Evolutionary conservation across 805 yeast species (phyloP).

Genomic region (Kazachstania kunashirensis): DNA sequence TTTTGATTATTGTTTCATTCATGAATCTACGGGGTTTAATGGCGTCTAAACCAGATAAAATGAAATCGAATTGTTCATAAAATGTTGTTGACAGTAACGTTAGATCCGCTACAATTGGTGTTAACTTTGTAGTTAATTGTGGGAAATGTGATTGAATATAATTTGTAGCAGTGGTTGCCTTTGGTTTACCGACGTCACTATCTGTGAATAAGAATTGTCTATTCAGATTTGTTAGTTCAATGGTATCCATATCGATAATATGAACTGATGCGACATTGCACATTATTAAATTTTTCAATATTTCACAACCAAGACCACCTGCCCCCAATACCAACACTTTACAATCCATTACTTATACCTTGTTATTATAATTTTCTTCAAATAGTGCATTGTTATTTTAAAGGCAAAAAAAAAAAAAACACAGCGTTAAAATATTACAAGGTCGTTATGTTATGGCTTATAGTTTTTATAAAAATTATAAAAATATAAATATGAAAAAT

Average conservation of each 20-base stretch:
- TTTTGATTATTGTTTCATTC: constrained; percentile 53
- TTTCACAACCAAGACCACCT: constrained; percentile 92
- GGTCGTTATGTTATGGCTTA: not conserved
- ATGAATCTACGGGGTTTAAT: constrained; percentile 90
- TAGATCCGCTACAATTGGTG: constrained; percentile 55
- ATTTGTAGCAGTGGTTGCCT: constrained; percentile 67
- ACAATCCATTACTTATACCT: constrained; percentile 17
- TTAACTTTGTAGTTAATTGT: constrained; percentile 25
- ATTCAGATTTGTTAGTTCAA: constrained; percentile 82
- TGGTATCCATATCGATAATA: constrained; percentile 85
- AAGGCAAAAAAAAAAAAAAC: too few species aligned
- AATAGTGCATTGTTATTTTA: too few species aligned
- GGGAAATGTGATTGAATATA: constrained; percentile 32
- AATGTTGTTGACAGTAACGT: constrained; percentile 54
- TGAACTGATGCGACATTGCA: constrained; percentile 56
- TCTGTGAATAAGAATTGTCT: constrained; percentile 80
- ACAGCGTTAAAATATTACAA: too few species aligned
- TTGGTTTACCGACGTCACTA: constrained; percentile 74
- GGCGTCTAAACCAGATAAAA: constrained; percentile 82
- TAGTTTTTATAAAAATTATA: not conserved
- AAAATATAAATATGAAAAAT: not conserved
- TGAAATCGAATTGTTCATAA: constrained; percentile 57
- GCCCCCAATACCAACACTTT: constrained; percentile 79
- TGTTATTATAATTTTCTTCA: too few species aligned
- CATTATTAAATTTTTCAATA: constrained; percentile 66